Evolutionary conservation across 768 basidiomycete species (phyloP).

Genomic region (Trametes cingulata): DNA sequence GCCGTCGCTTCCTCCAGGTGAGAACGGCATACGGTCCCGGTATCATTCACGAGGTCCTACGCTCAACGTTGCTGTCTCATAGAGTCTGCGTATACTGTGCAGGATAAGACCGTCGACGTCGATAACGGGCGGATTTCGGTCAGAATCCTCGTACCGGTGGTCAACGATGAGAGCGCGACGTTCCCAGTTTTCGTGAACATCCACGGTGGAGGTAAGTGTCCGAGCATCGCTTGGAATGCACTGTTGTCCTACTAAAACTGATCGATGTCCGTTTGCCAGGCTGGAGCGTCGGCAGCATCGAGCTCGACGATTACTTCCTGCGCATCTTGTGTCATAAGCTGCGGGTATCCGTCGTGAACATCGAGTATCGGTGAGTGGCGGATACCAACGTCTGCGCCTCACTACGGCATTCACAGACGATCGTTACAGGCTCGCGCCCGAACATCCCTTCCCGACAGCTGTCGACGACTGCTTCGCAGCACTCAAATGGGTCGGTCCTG

Average conservation of each 20-base stretch:
- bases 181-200: neutral
- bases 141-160: neutral
- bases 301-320: conserved; percentile 26
- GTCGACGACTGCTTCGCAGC: conserved; percentile 27
- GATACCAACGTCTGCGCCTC: too few species aligned
- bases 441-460: conserved; percentile 26
- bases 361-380: conserved; percentile 16
- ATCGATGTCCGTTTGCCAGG: neutral
- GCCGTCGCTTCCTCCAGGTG: neutral
- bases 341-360: conserved; percentile 23
- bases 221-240: too few species aligned
- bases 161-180: neutral
- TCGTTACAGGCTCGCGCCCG: conserved; percentile 28
- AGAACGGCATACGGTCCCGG: neutral
- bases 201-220: neutral
- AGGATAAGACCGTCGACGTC: neutral
- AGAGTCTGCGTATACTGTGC: neutral
- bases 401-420: neutral
- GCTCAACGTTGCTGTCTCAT: too few species aligned
- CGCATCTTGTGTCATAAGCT: conserved; percentile 19
- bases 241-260: too few species aligned
- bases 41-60: too few species aligned
- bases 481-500: conserved; percentile 25
- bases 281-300: conserved; percentile 6
- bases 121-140: neutral